A percentile compares a stretch with the other conserved stretches of the same genome.
Evolutionary conservation across 2,329 filamentous ascomycete genomes (phyloP).

Genomic region (Myriosclerotinia duriaeana): DNA sequence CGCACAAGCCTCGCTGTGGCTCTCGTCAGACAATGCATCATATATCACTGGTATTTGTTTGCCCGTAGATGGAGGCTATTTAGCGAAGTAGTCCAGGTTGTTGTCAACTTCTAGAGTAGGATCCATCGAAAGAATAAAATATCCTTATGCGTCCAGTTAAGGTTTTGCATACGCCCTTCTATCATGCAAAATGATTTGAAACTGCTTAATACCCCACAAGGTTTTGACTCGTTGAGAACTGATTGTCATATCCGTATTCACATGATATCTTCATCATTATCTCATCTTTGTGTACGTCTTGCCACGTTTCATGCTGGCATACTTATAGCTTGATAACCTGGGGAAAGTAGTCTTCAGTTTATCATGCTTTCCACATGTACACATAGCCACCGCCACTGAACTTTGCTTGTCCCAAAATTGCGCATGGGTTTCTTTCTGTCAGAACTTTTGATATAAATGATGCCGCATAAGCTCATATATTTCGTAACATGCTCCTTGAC

Average conservation of each 20-base stretch:
- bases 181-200: not conserved
- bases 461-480: no score
- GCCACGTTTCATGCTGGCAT: not conserved
- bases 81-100: not conserved
- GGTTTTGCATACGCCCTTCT: no score
- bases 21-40: conserved; percentile 41
- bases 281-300: not conserved
- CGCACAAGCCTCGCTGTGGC: conserved; percentile 37
- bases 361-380: not conserved
- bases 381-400: not conserved
- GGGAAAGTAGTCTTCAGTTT: not conserved
- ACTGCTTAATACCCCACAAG: not conserved
- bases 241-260: not conserved
- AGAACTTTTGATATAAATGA: not conserved
- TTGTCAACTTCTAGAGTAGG: not conserved
- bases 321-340: not conserved
- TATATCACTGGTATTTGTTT: conserved; percentile 37
- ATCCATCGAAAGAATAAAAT: not conserved
- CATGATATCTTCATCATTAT: no score
- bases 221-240: not conserved
- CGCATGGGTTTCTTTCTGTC: not conserved
- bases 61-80: conserved; percentile 36
- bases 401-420: not conserved
- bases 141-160: not conserved
- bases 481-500: no score